Base-by-base conservation (phyloP, 2,329 filamentous ascomycete species). In the Myriosclerotinia scirpicola region DNA sequence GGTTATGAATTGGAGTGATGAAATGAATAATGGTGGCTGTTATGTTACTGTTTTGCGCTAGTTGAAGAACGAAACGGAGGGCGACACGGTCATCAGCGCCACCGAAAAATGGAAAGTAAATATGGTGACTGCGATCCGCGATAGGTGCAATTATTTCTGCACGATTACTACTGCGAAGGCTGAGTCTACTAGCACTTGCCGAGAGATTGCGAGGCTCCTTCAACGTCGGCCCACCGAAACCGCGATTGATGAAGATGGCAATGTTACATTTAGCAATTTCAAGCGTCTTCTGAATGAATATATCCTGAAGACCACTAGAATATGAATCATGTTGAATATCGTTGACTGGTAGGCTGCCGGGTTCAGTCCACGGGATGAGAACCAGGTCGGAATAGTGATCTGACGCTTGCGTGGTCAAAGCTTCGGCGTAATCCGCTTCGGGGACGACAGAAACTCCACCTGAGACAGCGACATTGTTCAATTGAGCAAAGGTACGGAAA, bases 61-160 rank as follows among this genome's bases (percentile, higher is more conserved):
- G 83, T 74, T 97, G 94, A 3, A 98, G 82, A 3, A 94, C 90
- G 34, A 98, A 85, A 1, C 88, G 83, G 0, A 98, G 82, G 0
- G 93, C 93, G 5, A 89, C 86, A 9, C 87, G 85, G 74, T 97
- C 94, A 74, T 99, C 95, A 1, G 82, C 80, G 11, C 91, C 91
- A 22, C 94, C 93, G 67, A 97, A 88, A 78, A 92, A 98, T 0
- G 93, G 90, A 64, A 96, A 82, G 76, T 96, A 93, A 71, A 98
- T 84, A 75, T 94, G 92, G 75, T 96, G 92, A 46, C 86, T 87
- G 68, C 87, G 88, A 73, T 91, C 86, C 7, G 82, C 81, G 6
- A 88, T 82, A 0, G 89, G 86, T 0, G 84, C 80, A 26, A 84
- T 79, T 0, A 83, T 79, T 14, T 85, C 79, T 64, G 90, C 86